These are phyloP conservation scores for Beta corolliflora DNA, from an alignment of 179 eudicot genomes.

Conservation along the genomic window DNA sequence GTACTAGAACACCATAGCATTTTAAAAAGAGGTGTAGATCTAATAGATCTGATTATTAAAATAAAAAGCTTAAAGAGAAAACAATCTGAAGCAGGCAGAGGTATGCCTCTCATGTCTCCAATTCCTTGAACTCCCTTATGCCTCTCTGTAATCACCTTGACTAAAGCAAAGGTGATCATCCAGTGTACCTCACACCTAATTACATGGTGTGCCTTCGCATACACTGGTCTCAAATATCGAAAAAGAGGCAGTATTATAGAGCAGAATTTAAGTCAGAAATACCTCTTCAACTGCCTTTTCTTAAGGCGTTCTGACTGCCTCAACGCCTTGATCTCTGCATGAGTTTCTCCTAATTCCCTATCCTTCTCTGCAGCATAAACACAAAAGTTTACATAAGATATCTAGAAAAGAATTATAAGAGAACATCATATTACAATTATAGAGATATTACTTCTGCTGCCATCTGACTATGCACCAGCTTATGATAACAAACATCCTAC, in stretches of 20 bases:
- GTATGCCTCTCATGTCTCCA: background rate
- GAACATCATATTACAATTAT: background rate
- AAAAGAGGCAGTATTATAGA: background rate
- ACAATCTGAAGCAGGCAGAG: background rate
- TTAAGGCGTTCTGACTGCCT: no score
- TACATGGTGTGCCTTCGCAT: background rate
- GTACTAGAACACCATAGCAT: no score
- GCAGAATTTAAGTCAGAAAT: conserved; percentile 5
- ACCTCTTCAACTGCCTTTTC: no score
- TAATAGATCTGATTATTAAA: no score
- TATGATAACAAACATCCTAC: background rate
- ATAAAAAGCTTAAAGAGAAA: no score
- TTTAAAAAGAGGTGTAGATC: no score
- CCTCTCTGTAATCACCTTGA: background rate
- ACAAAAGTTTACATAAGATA: conserved; percentile 12
- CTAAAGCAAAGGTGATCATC: background rate
- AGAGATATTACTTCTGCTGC: background rate
- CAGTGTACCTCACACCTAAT: background rate
- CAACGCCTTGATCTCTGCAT: no score
- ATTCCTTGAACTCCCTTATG: background rate
- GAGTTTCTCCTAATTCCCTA: conserved; percentile 46
- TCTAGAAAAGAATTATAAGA: no score
- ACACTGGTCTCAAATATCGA: background rate
- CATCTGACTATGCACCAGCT: conserved; percentile 1
- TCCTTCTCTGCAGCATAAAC: conserved; percentile 37